These are phyloP conservation scores for Naematelia aurantialba DNA, from an alignment of 768 basidiomycete genomes.

Conservation along the genomic window DNA sequence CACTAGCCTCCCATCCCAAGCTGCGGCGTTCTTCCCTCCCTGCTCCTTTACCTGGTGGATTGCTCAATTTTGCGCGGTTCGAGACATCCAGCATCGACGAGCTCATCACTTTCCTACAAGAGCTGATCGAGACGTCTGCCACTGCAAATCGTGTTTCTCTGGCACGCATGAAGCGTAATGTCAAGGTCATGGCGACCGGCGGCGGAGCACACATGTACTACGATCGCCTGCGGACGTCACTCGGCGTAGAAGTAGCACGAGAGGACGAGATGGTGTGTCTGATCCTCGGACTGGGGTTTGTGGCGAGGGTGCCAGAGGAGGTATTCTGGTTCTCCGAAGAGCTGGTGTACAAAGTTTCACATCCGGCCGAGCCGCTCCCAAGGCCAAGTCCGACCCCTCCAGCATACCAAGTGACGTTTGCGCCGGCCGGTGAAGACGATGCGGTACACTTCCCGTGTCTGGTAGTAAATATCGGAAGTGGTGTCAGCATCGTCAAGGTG, in stretches of 20 bases:
- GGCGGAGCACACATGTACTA: constrained; percentile 95
- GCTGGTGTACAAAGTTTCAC: constrained; percentile 67
- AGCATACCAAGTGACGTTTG: constrained; percentile 80
- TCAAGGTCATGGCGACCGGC: constrained; percentile 97
- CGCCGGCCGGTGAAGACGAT: constrained; percentile 56
- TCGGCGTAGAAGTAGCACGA: constrained; percentile 76
- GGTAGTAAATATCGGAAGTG: constrained; percentile 96
- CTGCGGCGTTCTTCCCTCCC: constrained; percentile 68
- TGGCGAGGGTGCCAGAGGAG: constrained; percentile 91
- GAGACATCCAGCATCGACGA: constrained; percentile 82
- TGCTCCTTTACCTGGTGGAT: constrained; percentile 87
- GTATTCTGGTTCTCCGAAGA: constrained; percentile 99
- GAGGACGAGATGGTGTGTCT: constrained; percentile 99
- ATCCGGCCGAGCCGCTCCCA: constrained; percentile 56
- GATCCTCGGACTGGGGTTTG: constrained; percentile 92
- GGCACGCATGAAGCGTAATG: constrained; percentile 82
- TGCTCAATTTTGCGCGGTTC: constrained; percentile 95
- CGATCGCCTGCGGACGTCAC: constrained; percentile 66
- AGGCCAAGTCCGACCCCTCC: constrained; percentile 90
- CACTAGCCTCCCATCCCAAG: constrained; percentile 54
- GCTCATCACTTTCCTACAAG: constrained; percentile 80
- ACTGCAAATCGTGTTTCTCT: constrained; percentile 77
- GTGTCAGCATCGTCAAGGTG: constrained; percentile 95
- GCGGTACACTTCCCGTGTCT: constrained; percentile 89
- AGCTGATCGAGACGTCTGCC: constrained; percentile 81